Evolutionary conservation across 1,139 yeast species (phyloP).

Genomic region (Candida sp.): DNA sequence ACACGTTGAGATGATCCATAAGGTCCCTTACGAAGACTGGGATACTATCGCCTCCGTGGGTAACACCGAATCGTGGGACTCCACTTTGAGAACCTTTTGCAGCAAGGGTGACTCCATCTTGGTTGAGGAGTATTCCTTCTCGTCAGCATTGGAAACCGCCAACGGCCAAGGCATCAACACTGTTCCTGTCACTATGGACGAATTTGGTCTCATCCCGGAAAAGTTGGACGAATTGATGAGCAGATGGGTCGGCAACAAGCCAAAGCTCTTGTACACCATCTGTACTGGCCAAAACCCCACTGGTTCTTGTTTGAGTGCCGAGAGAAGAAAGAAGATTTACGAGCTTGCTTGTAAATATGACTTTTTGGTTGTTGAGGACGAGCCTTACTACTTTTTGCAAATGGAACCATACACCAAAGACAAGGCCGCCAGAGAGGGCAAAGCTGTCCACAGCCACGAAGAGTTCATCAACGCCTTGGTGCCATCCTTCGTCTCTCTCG

Average conservation of each 20-base stretch:
- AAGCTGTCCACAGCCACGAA: constrained; percentile 49
- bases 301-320: constrained; percentile 74
- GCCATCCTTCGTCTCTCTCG: constrained; percentile 78
- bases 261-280: constrained; percentile 83
- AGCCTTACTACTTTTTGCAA: constrained; percentile 93
- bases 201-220: constrained; percentile 79
- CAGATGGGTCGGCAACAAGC: constrained; percentile 71
- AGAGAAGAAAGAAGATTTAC: constrained; percentile 76
- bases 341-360: constrained; percentile 79
- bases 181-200: constrained; percentile 81
- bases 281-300: constrained; percentile 98
- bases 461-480: constrained; percentile 72
- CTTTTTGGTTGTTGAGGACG: constrained; percentile 84
- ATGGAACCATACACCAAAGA: constrained; percentile 68
- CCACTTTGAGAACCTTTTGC: constrained; percentile 79
- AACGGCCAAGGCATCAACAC: constrained; percentile 71
- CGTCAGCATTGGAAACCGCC: constrained; percentile 86
- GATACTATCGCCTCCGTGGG: constrained; percentile 63
- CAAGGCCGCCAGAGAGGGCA: constrained; percentile 30
- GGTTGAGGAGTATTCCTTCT: constrained; percentile 83
- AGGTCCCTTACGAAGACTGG: constrained; percentile 71
- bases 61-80: constrained; percentile 90
- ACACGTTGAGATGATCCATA: constrained; percentile 77
- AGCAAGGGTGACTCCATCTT: constrained; percentile 79
- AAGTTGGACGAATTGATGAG: constrained; percentile 65